Evolutionary conservation across 768 basidiomycete species (phyloP), one percentile per base, ranked within the genome.

Genomic region (Hygrophoropsis aurantiaca): DNA sequence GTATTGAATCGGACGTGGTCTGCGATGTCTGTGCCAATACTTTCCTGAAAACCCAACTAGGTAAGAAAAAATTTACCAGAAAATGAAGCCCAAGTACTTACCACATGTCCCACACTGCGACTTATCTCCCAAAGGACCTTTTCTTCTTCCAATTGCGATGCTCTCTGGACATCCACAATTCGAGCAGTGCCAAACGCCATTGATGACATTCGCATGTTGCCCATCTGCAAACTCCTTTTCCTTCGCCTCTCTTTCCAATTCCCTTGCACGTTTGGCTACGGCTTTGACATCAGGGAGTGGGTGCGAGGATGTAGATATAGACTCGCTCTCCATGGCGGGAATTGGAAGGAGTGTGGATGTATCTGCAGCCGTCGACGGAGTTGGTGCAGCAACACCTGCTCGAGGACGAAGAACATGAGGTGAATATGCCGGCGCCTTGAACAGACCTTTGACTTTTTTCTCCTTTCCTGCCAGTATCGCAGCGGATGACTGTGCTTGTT

Each of bases 121-220:
- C 64, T 92, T 92, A 59, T 90, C 85, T 7, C 94, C 94, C 39
- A 92, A 71, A 1, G 91, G 93, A 1, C 94, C 93, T 58, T 94
- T 94, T 55, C 92, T 75, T 51, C 90, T 72, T 2, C 93, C 93
- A 35, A 92, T 72, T 3, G 91, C 90, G 47, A 95, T 84, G 56
- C 71, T 81, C 60, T 91, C 92, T 0, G 94, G 94, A 61, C 89
- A 89, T 5, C 94, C 94, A 57, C 91, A 97, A 59, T 93, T 95
- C 16, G 90, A 92, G 61, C 94, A 97, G 68, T 93, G 90, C 94
- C 94, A 97, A 4, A 89, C 76, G 1, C 90, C 91, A 54, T 93
- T 73, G 60, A 93, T 86, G 56, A 80, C 74, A 61, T 91, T 89
- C 32, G 84, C 75, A 58, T 89, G 89, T 59, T 90, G 87, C 7